Evolutionary conservation across 768 basidiomycete species (phyloP).

Genomic region (Pholiota conissans): DNA sequence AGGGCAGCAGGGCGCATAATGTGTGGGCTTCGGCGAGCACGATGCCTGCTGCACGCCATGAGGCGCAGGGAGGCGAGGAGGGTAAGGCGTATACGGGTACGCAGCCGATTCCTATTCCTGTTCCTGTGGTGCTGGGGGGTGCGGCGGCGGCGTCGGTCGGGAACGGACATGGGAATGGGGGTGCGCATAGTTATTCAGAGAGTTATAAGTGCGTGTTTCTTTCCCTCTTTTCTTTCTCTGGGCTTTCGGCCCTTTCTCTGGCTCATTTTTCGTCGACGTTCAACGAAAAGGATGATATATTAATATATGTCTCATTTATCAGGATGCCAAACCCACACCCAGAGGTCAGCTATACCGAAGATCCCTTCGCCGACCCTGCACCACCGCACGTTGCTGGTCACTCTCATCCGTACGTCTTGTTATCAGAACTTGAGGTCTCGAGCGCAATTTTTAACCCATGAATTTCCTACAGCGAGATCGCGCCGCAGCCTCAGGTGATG

Average conservation of each 20-base stretch:
- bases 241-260: background rate
- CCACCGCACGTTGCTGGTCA: conserved; percentile 25
- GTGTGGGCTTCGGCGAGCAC: conserved; percentile 5
- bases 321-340: conserved; percentile 23
- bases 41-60: background rate
- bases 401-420: conserved; percentile 30
- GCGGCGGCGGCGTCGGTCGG: background rate
- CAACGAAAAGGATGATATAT: background rate
- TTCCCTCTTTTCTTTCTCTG: background rate
- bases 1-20: background rate
- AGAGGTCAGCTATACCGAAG: conserved; percentile 14
- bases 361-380: conserved; percentile 35
- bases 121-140: conserved; percentile 2
- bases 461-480: conserved; percentile 14
- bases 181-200: conserved; percentile 10
- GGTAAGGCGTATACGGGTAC: background rate
- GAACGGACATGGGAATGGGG: conserved; percentile 3
- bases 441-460: background rate
- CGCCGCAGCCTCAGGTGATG: conserved; percentile 19
- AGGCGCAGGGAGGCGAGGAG: conserved; percentile 1
- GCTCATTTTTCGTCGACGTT: background rate
- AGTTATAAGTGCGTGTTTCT: conserved; percentile 12
- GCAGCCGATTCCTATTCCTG: conserved; percentile 11
- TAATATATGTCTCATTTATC: background rate
- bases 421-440: background rate